Percentiles rank a stretch among this genome's conserved stretches.
These are phyloP conservation scores for Peniophora sp. DNA, from an alignment of 1,284 basidiomycete genomes.

Conservation along the genomic window DNA sequence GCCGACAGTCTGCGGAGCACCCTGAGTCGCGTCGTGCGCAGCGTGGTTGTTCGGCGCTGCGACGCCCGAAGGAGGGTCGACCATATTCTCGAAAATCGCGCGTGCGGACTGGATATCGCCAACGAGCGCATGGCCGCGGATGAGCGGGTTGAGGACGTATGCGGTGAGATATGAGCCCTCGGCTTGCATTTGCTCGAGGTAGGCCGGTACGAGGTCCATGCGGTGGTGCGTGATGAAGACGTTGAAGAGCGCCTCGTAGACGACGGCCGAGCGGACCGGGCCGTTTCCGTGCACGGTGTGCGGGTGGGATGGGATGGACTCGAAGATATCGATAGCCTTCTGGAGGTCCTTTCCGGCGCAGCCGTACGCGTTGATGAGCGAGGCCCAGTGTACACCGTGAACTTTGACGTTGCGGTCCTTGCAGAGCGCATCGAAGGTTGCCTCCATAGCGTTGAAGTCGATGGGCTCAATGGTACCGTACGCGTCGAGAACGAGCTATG, in stretches of 20 bases:
- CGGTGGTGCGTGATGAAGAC: constrained; percentile 77
- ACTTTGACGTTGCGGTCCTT: constrained; percentile 47
- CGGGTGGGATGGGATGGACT: constrained; percentile 58
- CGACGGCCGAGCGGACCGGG: constrained; percentile 70
- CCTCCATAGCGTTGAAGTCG: constrained; percentile 70
- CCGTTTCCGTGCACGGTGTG: constrained; percentile 24
- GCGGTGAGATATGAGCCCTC: constrained; percentile 84
- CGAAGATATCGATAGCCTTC: constrained; percentile 73
- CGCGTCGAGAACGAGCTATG: constrained; percentile 80
- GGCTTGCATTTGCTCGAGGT: constrained; percentile 55
- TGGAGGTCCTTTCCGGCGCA: constrained; percentile 74
- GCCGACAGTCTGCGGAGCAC: constrained; percentile 16
- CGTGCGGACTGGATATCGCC: constrained; percentile 69
- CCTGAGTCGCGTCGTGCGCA: constrained; percentile 40
- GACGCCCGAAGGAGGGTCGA: constrained; percentile 81
- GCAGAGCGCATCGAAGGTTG: constrained; percentile 59
- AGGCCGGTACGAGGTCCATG: constrained; percentile 71
- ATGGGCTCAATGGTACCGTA: constrained; percentile 85
- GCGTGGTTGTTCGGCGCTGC: constrained; percentile 88
- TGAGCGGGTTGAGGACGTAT: constrained; percentile 91
- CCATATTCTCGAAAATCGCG: constrained; percentile 77
- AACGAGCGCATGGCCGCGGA: constrained; percentile 78
- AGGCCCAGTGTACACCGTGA: constrained; percentile 86
- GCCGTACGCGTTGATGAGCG: constrained; percentile 88
- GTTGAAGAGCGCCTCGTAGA: constrained; percentile 89